phyloP scores from a whole-genome alignment of 192 early-diverging fungal species.

The Obelidium mucronatum region DNA sequence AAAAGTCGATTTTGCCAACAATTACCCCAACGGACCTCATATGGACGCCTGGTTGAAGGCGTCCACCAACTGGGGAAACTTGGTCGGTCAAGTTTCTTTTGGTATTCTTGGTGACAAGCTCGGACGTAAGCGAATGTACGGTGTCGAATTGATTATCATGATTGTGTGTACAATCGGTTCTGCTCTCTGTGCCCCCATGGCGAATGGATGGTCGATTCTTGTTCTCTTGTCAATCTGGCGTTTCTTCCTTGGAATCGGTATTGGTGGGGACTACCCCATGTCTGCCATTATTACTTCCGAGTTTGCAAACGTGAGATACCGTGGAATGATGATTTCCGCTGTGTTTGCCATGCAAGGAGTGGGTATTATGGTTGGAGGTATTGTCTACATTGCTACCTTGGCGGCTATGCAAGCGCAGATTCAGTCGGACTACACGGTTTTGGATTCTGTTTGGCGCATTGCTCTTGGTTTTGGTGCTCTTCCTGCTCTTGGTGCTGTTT shows the following conservation, averaged over 20 bases:
- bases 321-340: constrained; percentile 85
- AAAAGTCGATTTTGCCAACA: too few species aligned
- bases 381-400: constrained; percentile 76
- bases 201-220: constrained; percentile 71
- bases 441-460: constrained; percentile 94
- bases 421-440: constrained; percentile 57
- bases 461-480: constrained; percentile 84
- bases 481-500: constrained; percentile 77
- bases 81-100: constrained; percentile 90
- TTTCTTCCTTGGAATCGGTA: constrained; percentile 88
- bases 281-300: too few species aligned
- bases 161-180: too few species aligned
- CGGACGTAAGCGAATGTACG: constrained; percentile 90
- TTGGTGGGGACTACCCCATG: constrained; percentile 95
- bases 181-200: constrained; percentile 74
- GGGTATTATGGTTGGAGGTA: constrained; percentile 76
- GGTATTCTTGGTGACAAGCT: constrained; percentile 87
- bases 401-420: constrained; percentile 76
- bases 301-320: constrained; percentile 78
- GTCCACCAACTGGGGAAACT: constrained; percentile 84
- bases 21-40: constrained; percentile 28
- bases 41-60: constrained; percentile 89
- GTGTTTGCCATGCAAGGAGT: too few species aligned
- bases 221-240: constrained; percentile 87
- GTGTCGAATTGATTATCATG: constrained; percentile 89